Percentiles rank a stretch among this genome's conserved stretches.
phyloP scores from a whole-genome alignment of 176 grass and related monocot genomes.

The Typha latifolia region DNA sequence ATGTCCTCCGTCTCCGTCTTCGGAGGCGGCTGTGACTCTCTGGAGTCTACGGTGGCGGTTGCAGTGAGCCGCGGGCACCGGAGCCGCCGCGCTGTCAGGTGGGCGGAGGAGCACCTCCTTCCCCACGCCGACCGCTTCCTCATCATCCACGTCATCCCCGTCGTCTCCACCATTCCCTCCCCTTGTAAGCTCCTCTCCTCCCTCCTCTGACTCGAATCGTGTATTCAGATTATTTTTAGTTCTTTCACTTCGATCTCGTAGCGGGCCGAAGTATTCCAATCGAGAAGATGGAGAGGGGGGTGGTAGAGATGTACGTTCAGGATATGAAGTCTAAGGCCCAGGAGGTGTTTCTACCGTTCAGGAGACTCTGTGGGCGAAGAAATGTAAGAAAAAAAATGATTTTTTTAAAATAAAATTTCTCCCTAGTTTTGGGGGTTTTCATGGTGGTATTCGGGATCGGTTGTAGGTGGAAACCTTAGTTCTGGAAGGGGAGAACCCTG shows the following conservation, averaged over 20 bases:
- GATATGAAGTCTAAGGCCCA: slow-evolving; percentile 40
- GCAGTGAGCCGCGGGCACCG: slow-evolving; percentile 42
- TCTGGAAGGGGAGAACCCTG: slow-evolving; percentile 59
- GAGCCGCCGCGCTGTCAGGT: slow-evolving; percentile 57
- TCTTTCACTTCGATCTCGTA: slow-evolving; percentile 19
- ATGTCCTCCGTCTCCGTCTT: slow-evolving; percentile 1
- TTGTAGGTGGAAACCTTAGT: slow-evolving; percentile 73
- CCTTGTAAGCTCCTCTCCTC: slow-evolving; percentile 30
- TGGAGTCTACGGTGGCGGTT: slow-evolving; percentile 4
- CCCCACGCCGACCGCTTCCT: slow-evolving; percentile 24
- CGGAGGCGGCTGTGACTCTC: not conserved
- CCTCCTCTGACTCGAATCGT: not conserved
- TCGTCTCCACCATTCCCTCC: slow-evolving; percentile 59
- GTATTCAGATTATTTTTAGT: not conserved
- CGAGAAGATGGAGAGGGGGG: slow-evolving; percentile 44
- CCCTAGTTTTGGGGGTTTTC: not conserved
- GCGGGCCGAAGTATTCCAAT: slow-evolving; percentile 57
- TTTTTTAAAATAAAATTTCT: not conserved
- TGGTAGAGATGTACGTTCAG: slow-evolving; percentile 59
- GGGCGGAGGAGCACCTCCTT: slow-evolving; percentile 48
- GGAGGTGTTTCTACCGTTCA: slow-evolving; percentile 54
- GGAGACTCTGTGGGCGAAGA: slow-evolving; percentile 39
- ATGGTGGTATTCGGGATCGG: not conserved
- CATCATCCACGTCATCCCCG: slow-evolving; percentile 73
- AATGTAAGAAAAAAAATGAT: slow-evolving; percentile 45